These are phyloP conservation scores for Chondrus crispus DNA, from an alignment of 23 red algal species.

Conservation along the genomic window DNA sequence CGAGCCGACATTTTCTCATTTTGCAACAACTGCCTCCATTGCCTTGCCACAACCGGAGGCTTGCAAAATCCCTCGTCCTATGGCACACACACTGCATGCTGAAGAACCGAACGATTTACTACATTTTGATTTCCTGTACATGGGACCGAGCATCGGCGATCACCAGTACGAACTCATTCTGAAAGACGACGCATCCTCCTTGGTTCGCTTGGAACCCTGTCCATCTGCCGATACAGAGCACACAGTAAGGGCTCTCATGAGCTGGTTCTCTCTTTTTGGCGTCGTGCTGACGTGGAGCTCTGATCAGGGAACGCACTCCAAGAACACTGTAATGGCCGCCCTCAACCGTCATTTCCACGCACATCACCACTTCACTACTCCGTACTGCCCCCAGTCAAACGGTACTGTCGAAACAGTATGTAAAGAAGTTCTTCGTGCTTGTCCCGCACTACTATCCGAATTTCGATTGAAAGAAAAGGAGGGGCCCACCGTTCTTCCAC, in stretches of 20 bases:
- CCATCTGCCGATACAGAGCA: background rate
- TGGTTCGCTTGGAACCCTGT: background rate
- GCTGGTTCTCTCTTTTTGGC: background rate
- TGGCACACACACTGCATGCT: background rate
- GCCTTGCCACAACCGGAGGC: slow-evolving; percentile 1
- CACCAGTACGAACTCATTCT: background rate
- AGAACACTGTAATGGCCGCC: background rate
- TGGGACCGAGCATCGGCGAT: background rate
- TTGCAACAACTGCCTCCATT: background rate
- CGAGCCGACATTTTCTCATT: background rate
- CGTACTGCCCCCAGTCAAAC: background rate
- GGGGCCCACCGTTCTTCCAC: background rate
- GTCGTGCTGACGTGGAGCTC: background rate
- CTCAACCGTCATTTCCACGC: background rate
- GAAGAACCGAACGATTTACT: background rate
- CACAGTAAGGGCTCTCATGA: background rate
- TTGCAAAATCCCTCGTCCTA: background rate
- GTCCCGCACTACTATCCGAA: background rate
- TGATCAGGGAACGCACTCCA: slow-evolving; percentile 22
- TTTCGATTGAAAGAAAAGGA: background rate
- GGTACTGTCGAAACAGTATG: slow-evolving; percentile 12
- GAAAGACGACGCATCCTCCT: slow-evolving; percentile 13
- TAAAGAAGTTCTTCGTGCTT: background rate
- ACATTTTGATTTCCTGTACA: slow-evolving; percentile 20
- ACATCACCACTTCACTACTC: background rate